phyloP scores from a whole-genome alignment of 345 rosid genomes.

The Litchi chinensis region DNA sequence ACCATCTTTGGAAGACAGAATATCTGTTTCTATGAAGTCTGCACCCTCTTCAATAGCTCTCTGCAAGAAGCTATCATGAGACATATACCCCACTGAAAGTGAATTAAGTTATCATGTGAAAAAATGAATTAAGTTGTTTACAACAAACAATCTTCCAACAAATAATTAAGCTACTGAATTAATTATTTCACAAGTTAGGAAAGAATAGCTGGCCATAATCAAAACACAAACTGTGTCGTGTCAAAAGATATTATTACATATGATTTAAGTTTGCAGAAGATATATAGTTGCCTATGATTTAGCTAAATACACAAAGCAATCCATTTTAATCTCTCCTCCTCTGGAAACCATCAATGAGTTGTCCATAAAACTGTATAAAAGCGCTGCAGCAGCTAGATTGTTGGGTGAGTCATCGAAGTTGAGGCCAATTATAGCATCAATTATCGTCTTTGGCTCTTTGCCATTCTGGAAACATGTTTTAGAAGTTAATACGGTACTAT shows the following conservation, averaged over 20 bases:
- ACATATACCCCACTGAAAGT: neutral
- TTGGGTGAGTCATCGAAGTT: conserved; percentile 74
- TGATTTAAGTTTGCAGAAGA: no score
- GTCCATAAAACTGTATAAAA: conserved; percentile 42
- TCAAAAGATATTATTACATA: no score
- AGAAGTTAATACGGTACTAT: conserved; percentile 14
- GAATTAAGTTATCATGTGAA: neutral
- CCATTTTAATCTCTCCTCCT: neutral
- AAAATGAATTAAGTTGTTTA: neutral
- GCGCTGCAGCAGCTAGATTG: conserved; percentile 82
- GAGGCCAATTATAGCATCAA: conserved; percentile 80
- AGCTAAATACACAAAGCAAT: neutral
- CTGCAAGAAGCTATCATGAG: conserved; percentile 41
- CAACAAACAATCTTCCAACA: neutral
- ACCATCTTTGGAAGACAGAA: conserved; percentile 78
- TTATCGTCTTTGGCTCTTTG: conserved; percentile 63
- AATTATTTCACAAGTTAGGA: neutral
- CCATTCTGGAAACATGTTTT: conserved; percentile 58
- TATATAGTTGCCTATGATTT: neutral
- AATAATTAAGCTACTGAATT: neutral
- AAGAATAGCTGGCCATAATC: neutral
- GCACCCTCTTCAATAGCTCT: conserved; percentile 95
- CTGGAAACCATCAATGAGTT: no score
- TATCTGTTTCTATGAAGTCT: conserved; percentile 93
- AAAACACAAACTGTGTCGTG: neutral